A percentile compares a stretch with the other conserved stretches of the same genome.
These are phyloP conservation scores for Sporothrix luriei DNA, from an alignment of 2,329 filamentous ascomycete species.

Conservation along the genomic window DNA sequence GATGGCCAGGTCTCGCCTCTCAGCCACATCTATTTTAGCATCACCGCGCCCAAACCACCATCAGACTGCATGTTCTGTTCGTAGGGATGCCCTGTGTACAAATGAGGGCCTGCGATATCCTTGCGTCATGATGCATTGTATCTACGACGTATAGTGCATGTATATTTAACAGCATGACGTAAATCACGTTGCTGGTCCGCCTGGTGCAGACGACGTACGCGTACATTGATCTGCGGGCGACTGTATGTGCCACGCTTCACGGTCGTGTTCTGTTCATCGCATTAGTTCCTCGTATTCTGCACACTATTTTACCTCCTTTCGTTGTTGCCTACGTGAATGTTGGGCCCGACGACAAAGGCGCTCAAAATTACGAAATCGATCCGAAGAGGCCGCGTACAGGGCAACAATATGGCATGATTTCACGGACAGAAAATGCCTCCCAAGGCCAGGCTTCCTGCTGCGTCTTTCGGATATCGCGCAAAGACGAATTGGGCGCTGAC, in stretches of 20 bases:
- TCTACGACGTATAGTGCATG: not conserved
- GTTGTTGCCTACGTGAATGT: not conserved
- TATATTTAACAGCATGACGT: not conserved
- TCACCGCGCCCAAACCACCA: not conserved
- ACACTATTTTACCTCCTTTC: not conserved
- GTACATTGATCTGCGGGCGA: not conserved
- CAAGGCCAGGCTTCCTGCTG: too few relatives aligned
- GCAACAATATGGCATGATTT: not conserved
- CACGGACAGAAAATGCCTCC: not conserved
- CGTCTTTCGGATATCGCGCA: too few relatives aligned
- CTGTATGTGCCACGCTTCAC: not conserved
- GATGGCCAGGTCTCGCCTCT: not conserved
- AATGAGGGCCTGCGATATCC: too few relatives aligned
- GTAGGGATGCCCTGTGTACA: too few relatives aligned
- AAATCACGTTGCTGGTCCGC: not conserved
- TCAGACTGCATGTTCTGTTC: too few relatives aligned
- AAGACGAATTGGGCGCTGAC: too few relatives aligned
- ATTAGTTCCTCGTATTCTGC: not conserved
- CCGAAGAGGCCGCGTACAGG: not conserved
- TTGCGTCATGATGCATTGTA: too few relatives aligned
- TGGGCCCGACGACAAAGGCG: not conserved
- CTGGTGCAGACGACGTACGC: slow-evolving; percentile 2
- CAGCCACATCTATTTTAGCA: slow-evolving; percentile 14
- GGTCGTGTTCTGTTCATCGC: too few relatives aligned
- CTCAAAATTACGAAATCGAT: not conserved